These are phyloP conservation scores for Debaryomyces sp. DNA, from an alignment of 1,139 yeast genomes.

Conservation along the genomic window DNA sequence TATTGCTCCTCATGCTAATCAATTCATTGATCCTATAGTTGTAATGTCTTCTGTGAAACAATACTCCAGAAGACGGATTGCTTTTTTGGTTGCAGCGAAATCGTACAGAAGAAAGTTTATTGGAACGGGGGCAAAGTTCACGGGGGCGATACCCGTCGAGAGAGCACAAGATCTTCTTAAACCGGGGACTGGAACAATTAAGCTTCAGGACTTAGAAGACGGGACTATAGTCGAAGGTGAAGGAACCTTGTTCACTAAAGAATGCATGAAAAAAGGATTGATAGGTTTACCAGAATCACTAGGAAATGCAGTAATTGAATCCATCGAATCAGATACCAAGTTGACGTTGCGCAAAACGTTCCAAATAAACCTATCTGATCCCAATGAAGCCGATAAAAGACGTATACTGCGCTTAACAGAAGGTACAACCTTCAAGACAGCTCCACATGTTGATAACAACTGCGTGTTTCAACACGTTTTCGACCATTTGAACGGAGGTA, in stretches of 20 bases:
- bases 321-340: slow-evolving; percentile 56
- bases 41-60: slow-evolving; percentile 43
- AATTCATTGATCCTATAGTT: slow-evolving; percentile 46
- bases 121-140: slow-evolving; percentile 58
- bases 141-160: slow-evolving; percentile 72
- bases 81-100: slow-evolving; percentile 65
- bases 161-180: slow-evolving; percentile 68
- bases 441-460: slow-evolving; percentile 66
- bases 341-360: slow-evolving; percentile 54
- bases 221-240: slow-evolving; percentile 43
- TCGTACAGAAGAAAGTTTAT: slow-evolving; percentile 56
- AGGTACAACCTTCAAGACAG: slow-evolving; percentile 58
- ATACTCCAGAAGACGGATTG: slow-evolving; percentile 42
- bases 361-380: slow-evolving; percentile 23
- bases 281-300: slow-evolving; percentile 62
- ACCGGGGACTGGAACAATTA: slow-evolving; percentile 49
- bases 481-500: slow-evolving; percentile 57
- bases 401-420: slow-evolving; percentile 40
- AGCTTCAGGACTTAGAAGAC: slow-evolving; percentile 32
- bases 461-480: slow-evolving; percentile 64
- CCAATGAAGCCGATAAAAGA: slow-evolving; percentile 23
- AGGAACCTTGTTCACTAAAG: slow-evolving; percentile 51
- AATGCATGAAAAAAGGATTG: slow-evolving; percentile 53
- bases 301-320: slow-evolving; percentile 59
- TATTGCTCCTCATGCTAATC: slow-evolving; percentile 52